Conservation (phyloP, 2,329 filamentous ascomycete genomes). For the Monosporascus cannonballus region DNA sequence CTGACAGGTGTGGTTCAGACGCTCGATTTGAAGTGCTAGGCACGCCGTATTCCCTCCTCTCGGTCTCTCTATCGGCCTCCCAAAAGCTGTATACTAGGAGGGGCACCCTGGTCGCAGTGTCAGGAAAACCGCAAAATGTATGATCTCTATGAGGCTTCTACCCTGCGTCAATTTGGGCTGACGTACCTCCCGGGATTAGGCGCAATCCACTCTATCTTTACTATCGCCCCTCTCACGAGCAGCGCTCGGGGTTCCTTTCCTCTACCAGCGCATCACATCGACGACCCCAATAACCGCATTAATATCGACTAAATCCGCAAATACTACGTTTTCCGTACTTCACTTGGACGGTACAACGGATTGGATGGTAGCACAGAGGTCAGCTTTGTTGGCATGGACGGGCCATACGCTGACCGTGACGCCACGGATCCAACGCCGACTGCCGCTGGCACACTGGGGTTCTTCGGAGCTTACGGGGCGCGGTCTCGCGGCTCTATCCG, state of each 20-base stretch:
- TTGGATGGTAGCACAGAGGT: conserved; percentile 87
- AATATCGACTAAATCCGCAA: conserved; percentile 79
- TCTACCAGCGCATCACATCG: conserved; percentile 87
- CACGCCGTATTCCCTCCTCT: conserved; percentile 86
- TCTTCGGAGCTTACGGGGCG: conserved; percentile 83
- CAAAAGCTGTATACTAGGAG: conserved; percentile 89
- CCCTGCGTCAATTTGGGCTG: background rate
- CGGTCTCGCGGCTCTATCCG: conserved; percentile 77
- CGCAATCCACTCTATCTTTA: conserved; percentile 81
- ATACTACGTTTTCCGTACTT: conserved; percentile 80
- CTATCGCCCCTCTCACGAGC: conserved; percentile 79
- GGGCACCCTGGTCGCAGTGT: conserved; percentile 84
- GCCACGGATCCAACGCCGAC: conserved; percentile 66
- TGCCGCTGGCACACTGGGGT: conserved; percentile 85
- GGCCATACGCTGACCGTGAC: conserved; percentile 76
- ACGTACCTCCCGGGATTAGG: conserved; percentile 39
- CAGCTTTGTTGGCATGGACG: conserved; percentile 92
- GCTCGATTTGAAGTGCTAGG: conserved; percentile 92
- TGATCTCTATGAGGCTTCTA: conserved; percentile 14
- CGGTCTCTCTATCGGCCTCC: conserved; percentile 85
- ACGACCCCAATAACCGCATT: conserved; percentile 83
- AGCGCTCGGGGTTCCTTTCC: conserved; percentile 80
- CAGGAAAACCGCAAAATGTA: conserved; percentile 87
- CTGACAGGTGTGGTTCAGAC: conserved; percentile 47
- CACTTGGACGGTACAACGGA: conserved; percentile 90